phyloP scores from a whole-genome alignment of 2,329 filamentous ascomycete species.

The Neofusicoccum umdonicola region DNA sequence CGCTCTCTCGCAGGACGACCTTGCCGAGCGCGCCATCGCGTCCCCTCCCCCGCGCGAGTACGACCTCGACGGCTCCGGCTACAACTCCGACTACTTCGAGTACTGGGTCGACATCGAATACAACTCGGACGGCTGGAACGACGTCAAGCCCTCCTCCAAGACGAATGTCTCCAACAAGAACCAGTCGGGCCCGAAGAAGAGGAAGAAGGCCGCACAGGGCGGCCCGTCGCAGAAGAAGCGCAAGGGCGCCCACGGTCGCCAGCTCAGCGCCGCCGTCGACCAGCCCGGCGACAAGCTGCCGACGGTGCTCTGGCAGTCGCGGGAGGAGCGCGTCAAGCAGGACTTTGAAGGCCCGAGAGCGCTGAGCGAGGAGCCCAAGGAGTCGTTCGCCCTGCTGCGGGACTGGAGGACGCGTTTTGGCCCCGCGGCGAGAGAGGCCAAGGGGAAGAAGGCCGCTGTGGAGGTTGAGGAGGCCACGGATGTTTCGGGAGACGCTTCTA shows the following conservation, averaged over 20 bases:
- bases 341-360: constrained; percentile 19
- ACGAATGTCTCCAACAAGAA: constrained; percentile 23
- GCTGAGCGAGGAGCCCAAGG: constrained; percentile 28
- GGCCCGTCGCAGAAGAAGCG: constrained; percentile 20
- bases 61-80: constrained; percentile 30
- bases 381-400: constrained; percentile 41
- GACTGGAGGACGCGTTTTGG: constrained; percentile 44
- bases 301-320: constrained; percentile 35
- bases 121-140: constrained; percentile 47
- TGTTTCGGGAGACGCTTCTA: background rate
- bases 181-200: constrained; percentile 31
- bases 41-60: constrained; percentile 39
- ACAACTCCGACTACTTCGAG: constrained; percentile 48
- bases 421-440: constrained; percentile 19
- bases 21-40: constrained; percentile 47
- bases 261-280: background rate
- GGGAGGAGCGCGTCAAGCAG: constrained; percentile 23
- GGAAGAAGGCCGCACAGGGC: constrained; percentile 17
- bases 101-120: constrained; percentile 52
- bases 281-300: constrained; percentile 6
- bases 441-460: background rate
- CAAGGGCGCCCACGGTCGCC: constrained; percentile 9
- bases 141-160: constrained; percentile 29
- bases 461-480: constrained; percentile 1
- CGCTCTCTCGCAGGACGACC: constrained; percentile 43